Evolutionary conservation across 495 filamentous ascomycete genomes (phyloP), one percentile per base, ranked within the genome.

Genomic region (Astrocystis sublimbata): DNA sequence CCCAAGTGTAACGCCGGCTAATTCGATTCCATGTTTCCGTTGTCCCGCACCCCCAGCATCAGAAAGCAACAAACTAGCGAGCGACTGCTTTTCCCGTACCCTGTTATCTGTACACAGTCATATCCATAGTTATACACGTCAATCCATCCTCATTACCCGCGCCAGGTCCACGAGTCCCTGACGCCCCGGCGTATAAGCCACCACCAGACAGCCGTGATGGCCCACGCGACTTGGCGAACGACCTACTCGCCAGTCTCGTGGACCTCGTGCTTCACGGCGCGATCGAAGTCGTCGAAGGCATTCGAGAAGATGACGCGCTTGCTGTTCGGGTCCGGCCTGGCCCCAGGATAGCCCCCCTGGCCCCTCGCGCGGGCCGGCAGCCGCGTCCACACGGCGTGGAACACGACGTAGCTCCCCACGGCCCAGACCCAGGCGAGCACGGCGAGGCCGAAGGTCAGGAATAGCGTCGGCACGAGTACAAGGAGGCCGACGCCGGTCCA

Each of bases 401-500:
- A 70, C 42, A 83, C 73, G 63, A 85, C 71, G 62, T 84, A 89
- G 30, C 75, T 78, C 52, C 75, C 81, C 21, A 86, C 74, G 9
- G 76, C 86, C 83, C 85, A 89, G 2, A 84, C 72, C 86, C 88
- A 92, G 57, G 88, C 62, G 53, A 84, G 79, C 1, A 83, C 72
- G 9, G 81, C 87, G 26, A 81, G 66, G 57, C 77, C 70, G 17
- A 78, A 80, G 4, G 85, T 88, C 30, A 86, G 58, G 73, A 86
- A 83, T 31, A 92, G 67, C 7, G 83, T 83, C 0, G 87, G 88
- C 5, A 88, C 73, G 43, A 91, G 76, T 53, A 91, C 64, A 52
- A 89, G 65, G 24, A 87, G 75, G n/a, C 84, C 87, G 49, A 88
- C 63, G 53, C 85, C 83, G 58, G 82, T 78, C 77, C 83, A 86